Evolutionary conservation across 2,329 filamentous ascomycete species (phyloP), one percentile per base, ranked within the genome.

Genomic region (Reticulascus tulasneorum): DNA sequence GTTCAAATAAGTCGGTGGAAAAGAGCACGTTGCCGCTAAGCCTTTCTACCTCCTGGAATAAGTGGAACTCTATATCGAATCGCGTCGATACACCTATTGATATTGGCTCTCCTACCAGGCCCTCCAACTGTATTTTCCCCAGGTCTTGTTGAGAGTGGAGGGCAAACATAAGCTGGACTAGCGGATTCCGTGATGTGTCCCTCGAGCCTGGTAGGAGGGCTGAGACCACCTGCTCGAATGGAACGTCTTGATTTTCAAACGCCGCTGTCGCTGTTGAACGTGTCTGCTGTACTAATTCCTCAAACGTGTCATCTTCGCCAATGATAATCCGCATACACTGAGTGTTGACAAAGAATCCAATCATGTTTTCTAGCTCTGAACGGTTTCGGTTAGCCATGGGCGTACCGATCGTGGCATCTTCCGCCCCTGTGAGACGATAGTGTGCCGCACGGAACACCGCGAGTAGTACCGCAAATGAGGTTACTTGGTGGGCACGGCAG

Each of bases 321-420:
- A 33, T 19, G 7, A 18, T 15, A 18, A 33, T 33, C n/a, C 31
- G 31, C 31, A 33, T 33, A 13, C 31, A 33, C 6, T 33, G 31
- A 6, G 31, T 33, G 11, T 33, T 33, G 16, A 33, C 31, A 13
- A 33, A 33, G 23, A 33, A 33, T 7, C 31, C 31, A 13, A 33
- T 24, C 13, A 33, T 9, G 23, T 33, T 24, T 20, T 33, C 31
- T 6, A 33, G 11, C 16, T 33, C 31, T 6, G 31, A 6, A n/a
- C 31, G 17, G 31, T 33, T 33, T 6, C 31, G 22, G 23, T 33
- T 33, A 13, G 31, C 31, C 17, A 33, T 33, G 1, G 31, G 31
- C 7, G 31, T 33, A 10, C 31, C 31, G 5, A 33, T 8, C 3
- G 31, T 33, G 1, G 31, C 31, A 7, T 33, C 31, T 2, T 26